Evolutionary conservation across 495 filamentous ascomycete species (phyloP), one percentile per base, ranked within the genome.

Genomic region (Trichoderma virens): DNA sequence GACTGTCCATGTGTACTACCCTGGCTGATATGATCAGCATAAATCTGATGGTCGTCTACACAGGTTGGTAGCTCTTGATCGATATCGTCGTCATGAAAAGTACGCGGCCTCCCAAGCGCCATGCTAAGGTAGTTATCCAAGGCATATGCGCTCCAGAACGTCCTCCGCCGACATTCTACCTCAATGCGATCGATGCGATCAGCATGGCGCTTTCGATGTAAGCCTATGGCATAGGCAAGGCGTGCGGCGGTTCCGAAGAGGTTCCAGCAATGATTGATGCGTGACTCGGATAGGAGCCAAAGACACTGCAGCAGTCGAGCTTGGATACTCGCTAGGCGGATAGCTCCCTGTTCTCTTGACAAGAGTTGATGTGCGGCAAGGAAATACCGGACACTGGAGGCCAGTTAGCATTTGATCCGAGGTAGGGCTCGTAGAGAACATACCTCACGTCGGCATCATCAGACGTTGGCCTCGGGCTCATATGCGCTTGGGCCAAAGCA

Each of bases 181-280:
- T 78, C 73, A 18, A 74, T 63, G 9, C 66, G 61, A 31, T 61
- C 59, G 14, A 35, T 61, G 31, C n/a, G 31, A 39, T 61, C 59
- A 23, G 59, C 31, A 30, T 61, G 59, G 13, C 59, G 31, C 8
- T 61, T 61, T 23, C 59, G 59, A 56, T 75, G 69, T 23, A 75
- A 60, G 13, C 70, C 68, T 13, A 74, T 62, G 4, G 70, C 70
- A 51, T 70, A 65, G 13, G 70, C 62, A 7, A 72, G 64, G 31
- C 70, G 73, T 31, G 74, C 76, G 0, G 73, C 73, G 3, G 75
- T 80, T 1, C 77, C 76, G 60, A 78, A 76, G 28, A 76, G 67
- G 64, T 65, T 71, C 68, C 73, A 74, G 63, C 73, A 75, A 54
- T 78, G 74, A 56, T 78, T 76, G 34, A 76, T 71, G 13, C 71